Percentiles rank a stretch among this genome's conserved stretches.
Evolutionary conservation across 192 early-diverging fungal species (phyloP).

Genomic region (Backusella tuberculispora): DNA sequence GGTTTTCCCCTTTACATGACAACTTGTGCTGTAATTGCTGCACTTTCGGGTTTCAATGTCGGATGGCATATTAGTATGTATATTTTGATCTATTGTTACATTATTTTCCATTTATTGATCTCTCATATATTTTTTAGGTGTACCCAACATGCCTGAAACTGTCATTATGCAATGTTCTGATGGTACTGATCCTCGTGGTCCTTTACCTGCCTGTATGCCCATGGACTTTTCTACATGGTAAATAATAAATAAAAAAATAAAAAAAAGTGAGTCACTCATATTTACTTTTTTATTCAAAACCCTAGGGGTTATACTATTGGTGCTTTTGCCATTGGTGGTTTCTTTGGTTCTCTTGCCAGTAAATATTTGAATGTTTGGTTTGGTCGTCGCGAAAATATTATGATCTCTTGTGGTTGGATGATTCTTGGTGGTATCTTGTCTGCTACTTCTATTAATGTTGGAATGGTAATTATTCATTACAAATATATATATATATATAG

Average conservation of each 20-base stretch:
- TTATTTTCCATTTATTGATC: neutral
- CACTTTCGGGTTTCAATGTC: constrained; percentile 40
- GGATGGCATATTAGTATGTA: constrained; percentile 43
- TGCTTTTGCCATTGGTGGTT: constrained; percentile 57
- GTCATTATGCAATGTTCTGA: constrained; percentile 34
- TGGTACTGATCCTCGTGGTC: constrained; percentile 16
- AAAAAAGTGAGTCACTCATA: neutral
- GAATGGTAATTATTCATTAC: constrained; percentile 38
- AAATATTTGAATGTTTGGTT: constrained; percentile 47
- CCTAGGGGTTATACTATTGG: constrained; percentile 53
- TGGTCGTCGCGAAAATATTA: constrained; percentile 59
- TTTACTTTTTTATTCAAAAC: neutral
- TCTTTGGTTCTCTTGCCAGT: constrained; percentile 55
- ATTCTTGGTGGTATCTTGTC: constrained; percentile 68
- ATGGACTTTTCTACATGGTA: constrained; percentile 43
- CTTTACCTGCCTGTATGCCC: constrained; percentile 41
- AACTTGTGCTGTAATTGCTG: constrained; percentile 34
- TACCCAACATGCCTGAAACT: constrained; percentile 37
- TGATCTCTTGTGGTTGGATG: constrained; percentile 70
- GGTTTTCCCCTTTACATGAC: constrained; percentile 37
- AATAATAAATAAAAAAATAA: neutral
- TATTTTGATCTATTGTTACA: neutral
- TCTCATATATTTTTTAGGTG: constrained; percentile 28
- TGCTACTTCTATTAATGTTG: constrained; percentile 61
- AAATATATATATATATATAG: neutral